Evolutionary conservation across 495 filamentous ascomycete genomes (phyloP).

Genomic region (Annulohypoxylon maeteangense): DNA sequence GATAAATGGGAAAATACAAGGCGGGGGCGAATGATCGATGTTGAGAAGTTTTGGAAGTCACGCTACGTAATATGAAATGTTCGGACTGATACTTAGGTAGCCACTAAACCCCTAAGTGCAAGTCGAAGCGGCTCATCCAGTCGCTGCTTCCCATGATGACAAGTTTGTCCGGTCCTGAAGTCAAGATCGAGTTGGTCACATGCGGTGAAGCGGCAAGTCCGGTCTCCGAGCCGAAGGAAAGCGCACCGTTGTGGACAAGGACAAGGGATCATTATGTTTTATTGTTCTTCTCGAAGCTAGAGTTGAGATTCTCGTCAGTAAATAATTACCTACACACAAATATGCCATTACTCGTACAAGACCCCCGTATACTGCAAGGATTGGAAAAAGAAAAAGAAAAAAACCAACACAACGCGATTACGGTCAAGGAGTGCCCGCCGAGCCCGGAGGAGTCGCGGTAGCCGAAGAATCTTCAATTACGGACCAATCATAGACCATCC

Average conservation of each 20-base stretch:
- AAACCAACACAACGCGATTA: conserved; percentile 31
- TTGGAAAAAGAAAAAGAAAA: conserved; percentile 2
- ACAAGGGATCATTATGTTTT: background rate
- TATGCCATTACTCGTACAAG: conserved; percentile 15
- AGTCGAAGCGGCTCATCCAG: conserved; percentile 60
- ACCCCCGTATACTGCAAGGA: background rate
- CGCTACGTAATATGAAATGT: conserved; percentile 49
- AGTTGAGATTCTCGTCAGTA: background rate
- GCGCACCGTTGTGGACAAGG: conserved; percentile 29
- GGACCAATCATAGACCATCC: conserved; percentile 27
- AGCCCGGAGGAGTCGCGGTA: conserved; percentile 39
- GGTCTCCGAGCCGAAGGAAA: conserved; percentile 46
- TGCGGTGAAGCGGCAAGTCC: conserved; percentile 37
- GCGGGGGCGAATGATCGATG: conserved; percentile 41
- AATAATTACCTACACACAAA: background rate
- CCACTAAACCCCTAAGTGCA: conserved; percentile 76
- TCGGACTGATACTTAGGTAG: conserved; percentile 44
- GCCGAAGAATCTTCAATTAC: conserved; percentile 42
- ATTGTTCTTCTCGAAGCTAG: background rate
- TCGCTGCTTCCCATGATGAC: conserved; percentile 41
- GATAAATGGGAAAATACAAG: conserved; percentile 42
- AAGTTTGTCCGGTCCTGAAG: conserved; percentile 35
- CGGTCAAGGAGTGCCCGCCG: conserved; percentile 32
- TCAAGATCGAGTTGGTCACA: conserved; percentile 41
- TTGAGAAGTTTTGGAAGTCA: conserved; percentile 23